Evolutionary conservation across 2,329 filamentous ascomycete species (phyloP).

Genomic region (Tolypocladium tropicale): DNA sequence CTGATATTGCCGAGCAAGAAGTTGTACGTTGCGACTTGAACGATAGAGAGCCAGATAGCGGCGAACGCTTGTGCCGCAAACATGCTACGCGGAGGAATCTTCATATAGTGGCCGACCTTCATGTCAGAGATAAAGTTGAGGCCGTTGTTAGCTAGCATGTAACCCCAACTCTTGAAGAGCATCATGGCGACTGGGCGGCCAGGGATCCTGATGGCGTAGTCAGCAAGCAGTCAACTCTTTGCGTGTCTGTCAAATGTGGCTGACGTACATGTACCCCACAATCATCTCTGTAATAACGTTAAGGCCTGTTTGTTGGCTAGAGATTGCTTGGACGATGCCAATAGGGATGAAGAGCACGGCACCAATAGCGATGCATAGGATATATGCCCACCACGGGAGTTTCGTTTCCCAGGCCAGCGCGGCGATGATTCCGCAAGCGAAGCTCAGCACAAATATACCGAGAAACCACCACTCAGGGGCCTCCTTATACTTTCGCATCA

Average conservation of each 20-base stretch:
- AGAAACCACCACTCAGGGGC: constrained; percentile 49
- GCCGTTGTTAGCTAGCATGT: constrained; percentile 35
- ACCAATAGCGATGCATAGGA: constrained; percentile 28
- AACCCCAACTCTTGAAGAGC: constrained; percentile 37
- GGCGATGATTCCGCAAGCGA: constrained; percentile 34
- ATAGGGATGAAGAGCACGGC: constrained; percentile 30
- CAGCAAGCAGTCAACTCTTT: background rate
- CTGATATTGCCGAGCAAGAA: constrained; percentile 35
- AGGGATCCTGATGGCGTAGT: constrained; percentile 15
- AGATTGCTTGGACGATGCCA: constrained; percentile 35
- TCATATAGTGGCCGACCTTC: constrained; percentile 45
- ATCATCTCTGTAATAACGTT: constrained; percentile 40
- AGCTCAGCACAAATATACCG: constrained; percentile 31
- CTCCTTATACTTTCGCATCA: constrained; percentile 47
- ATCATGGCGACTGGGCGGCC: constrained; percentile 38
- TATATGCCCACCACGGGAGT: constrained; percentile 32
- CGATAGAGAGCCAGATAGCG: constrained; percentile 27
- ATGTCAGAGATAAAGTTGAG: constrained; percentile 37
- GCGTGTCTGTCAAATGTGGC: background rate
- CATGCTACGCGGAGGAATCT: constrained; percentile 38
- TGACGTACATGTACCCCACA: constrained; percentile 30
- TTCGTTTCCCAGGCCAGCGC: constrained; percentile 26
- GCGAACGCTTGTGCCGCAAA: constrained; percentile 34
- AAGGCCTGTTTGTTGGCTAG: constrained; percentile 35
- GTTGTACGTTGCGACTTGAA: constrained; percentile 27